Evolutionary conservation across 345 rosid genomes (phyloP), one percentile per base, ranked within the genome.

Genomic region (Pseudoturritis turrita): DNA sequence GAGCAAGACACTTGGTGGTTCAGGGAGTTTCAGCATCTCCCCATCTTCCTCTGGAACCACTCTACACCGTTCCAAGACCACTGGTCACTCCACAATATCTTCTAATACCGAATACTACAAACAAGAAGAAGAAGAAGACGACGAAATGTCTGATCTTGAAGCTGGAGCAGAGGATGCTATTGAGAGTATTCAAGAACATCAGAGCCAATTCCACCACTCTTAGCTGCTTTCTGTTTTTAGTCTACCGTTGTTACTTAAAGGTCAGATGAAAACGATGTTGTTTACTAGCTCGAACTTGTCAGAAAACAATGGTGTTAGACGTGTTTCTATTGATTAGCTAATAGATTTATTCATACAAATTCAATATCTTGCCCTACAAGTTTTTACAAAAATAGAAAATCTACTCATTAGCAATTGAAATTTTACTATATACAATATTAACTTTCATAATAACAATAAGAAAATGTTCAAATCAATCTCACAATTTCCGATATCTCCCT

Each of bases 41-140:
- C 13, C 72, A 0, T 39, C 85, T 61, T 52, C 74, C 4, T 29
- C 85, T 7, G 74, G 74, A 5, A 83, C 66, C 11, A 40, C 77
- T 46, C 77, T 95, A 61, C 91, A 77, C 55, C 90, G 97, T 6
- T 89, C 75, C 86, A 87, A 83, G 70, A 91, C 97, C 21, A 87
- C 96, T 3, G 93, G 96, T 3, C 97, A 95, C 77, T 87, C 37
- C 37, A 33, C 37, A 33, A 6, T 33, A 11, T 33, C 90, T 6
- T 62, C 83, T 41, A 82, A 65, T 33, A 7, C 56, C 60, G 14
- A 78, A 80, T 26, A 87, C 65, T 63, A 35, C 41, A 68, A 52
- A 44, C 69, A 68, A 52, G 63, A 75, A 75, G 57, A 74, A 23
- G 73, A 65, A 17, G 88, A 86, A n/a, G 75, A 61, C 0, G 62